phyloP scores from a whole-genome alignment of 306 rosid species.

The Oemleria cerasiformis region DNA sequence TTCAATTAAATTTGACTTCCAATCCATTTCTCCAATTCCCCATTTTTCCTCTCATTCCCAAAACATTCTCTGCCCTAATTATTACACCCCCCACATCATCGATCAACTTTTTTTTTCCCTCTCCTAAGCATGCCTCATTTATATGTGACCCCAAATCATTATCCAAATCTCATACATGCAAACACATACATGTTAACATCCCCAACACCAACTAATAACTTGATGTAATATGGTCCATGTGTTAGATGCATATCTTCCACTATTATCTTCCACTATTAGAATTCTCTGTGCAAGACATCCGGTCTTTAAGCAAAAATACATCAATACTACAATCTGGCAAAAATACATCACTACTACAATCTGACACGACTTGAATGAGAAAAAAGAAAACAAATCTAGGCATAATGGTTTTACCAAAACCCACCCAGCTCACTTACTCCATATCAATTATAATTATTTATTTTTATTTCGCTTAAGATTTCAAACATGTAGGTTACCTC shows the following conservation, averaged over 20 bases:
- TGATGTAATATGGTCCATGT: slow-evolving; percentile 14
- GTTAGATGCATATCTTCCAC: slow-evolving; percentile 21
- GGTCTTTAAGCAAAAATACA: too few relatives aligned
- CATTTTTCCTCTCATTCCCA: neutral
- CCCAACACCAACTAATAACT: slow-evolving; percentile 16
- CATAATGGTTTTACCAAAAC: too few relatives aligned
- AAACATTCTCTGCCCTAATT: slow-evolving; percentile 15
- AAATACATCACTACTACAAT: too few relatives aligned
- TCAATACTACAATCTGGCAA: too few relatives aligned
- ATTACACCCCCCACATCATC: slow-evolving; percentile 21
- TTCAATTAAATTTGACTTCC: slow-evolving; percentile 37
- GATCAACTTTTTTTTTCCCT: neutral
- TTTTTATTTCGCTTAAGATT: too few relatives aligned
- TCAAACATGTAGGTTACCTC: too few relatives aligned
- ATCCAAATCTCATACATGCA: slow-evolving; percentile 26
- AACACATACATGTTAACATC: neutral
- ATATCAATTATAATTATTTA: too few relatives aligned
- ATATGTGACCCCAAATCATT: slow-evolving; percentile 19
- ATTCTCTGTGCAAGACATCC: too few relatives aligned
- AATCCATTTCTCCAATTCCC: slow-evolving; percentile 13
- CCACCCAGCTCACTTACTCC: too few relatives aligned
- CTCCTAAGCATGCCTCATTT: slow-evolving; percentile 15
- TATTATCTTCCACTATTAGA: neutral
- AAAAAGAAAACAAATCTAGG: too few relatives aligned
- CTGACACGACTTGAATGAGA: too few relatives aligned